Conservation (phyloP, 768 basidiomycete species). For the Russula ochroleuca region DNA sequence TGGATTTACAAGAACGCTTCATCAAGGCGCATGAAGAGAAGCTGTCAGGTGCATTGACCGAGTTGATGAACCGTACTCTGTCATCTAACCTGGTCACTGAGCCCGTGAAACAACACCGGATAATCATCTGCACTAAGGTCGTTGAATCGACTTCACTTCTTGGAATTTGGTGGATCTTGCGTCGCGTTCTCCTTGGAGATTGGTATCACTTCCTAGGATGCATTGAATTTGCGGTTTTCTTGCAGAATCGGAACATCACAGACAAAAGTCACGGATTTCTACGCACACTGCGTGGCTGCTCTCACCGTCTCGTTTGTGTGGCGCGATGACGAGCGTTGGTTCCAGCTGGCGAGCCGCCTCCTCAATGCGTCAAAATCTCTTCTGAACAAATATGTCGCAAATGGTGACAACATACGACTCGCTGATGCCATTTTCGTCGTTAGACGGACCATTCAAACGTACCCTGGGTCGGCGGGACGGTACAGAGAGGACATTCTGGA, state of each 20-base stretch:
- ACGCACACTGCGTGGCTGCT: conserved; percentile 4
- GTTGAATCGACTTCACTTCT: not conserved
- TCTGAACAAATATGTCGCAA: too few species aligned
- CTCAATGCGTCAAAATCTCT: too few species aligned
- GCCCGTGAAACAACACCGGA: conserved; percentile 6
- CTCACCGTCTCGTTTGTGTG: not conserved
- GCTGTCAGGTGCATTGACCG: not conserved
- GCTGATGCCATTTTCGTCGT: not conserved
- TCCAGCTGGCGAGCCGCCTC: not conserved
- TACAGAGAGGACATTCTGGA: not conserved
- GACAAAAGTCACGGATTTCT: not conserved
- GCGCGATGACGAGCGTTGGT: conserved; percentile 7
- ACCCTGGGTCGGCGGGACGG: not conserved
- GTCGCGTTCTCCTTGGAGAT: conserved; percentile 2
- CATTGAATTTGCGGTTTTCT: conserved; percentile 1
- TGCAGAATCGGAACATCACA: not conserved
- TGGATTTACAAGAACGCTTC: not conserved
- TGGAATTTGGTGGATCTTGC: not conserved
- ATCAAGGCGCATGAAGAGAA: not conserved
- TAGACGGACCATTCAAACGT: not conserved
- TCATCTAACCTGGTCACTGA: not conserved
- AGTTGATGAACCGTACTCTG: conserved; percentile 13
- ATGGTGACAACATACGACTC: not conserved
- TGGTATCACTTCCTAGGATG: conserved; percentile 10
- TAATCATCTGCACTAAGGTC: not conserved